phyloP scores from a whole-genome alignment of 2,329 filamentous ascomycete species.

The Xylariaceae sp. region DNA sequence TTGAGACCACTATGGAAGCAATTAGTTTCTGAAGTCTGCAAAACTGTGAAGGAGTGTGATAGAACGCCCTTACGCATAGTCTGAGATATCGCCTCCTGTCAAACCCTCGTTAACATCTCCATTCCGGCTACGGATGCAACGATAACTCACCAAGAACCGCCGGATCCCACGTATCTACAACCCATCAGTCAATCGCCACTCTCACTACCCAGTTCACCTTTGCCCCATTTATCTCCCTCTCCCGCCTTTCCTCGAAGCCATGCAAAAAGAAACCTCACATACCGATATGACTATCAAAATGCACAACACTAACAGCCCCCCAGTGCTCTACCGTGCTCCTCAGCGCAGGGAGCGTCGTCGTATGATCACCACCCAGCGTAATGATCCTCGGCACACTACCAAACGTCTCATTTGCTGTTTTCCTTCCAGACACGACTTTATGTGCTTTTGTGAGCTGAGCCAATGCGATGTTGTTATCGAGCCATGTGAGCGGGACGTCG shows the following conservation, averaged over 20 bases:
- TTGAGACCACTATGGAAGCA: constrained; percentile 49
- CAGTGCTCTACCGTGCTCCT: constrained; percentile 56
- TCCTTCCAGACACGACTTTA: constrained; percentile 35
- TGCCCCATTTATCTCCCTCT: too few relatives aligned
- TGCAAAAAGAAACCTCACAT: constrained; percentile 1
- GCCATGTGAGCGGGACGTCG: constrained; percentile 72
- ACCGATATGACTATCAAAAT: constrained; percentile 65
- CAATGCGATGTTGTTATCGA: constrained; percentile 73
- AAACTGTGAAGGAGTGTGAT: neutral
- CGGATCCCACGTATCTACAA: constrained; percentile 73
- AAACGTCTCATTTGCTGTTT: constrained; percentile 41
- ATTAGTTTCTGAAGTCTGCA: too few relatives aligned
- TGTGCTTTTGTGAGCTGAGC: constrained; percentile 72
- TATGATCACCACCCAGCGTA: constrained; percentile 64
- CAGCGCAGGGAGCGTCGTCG: constrained; percentile 60
- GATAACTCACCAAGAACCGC: constrained; percentile 45
- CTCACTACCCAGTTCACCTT: too few relatives aligned
- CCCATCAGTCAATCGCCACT: too few relatives aligned
- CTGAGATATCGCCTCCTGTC: constrained; percentile 53
- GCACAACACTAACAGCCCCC: constrained; percentile 60
- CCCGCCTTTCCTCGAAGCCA: too few relatives aligned
- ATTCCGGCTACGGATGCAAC: neutral
- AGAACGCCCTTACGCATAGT: constrained; percentile 50
- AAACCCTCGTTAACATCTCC: constrained; percentile 6
- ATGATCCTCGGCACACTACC: constrained; percentile 52